A percentile compares a stretch with the other conserved stretches of the same genome.
Conservation (phyloP, 306 rosid species). For the Prunus fruticosa region DNA sequence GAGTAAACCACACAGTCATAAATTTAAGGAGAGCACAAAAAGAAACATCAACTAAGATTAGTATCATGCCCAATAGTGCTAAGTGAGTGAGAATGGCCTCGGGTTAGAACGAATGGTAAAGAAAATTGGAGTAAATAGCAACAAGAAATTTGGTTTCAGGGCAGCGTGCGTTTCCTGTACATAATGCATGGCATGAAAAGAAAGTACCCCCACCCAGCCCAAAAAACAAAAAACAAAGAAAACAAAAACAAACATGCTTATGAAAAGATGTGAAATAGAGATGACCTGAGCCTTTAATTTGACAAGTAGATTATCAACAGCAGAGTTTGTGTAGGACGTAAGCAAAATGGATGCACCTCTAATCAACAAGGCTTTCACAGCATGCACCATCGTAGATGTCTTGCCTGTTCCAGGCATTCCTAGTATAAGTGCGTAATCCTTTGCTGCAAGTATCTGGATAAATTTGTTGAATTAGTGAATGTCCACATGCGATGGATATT, state of each 20-base stretch:
- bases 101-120: neutral
- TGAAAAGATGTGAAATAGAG: constrained; percentile 7
- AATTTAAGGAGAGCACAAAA: neutral
- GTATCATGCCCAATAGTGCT: neutral
- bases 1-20: neutral
- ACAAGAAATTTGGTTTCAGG: neutral
- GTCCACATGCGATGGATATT: neutral
- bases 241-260: neutral
- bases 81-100: no score
- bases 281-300: constrained; percentile 83
- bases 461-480: constrained; percentile 6
- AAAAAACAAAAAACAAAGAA: neutral
- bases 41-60: neutral
- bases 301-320: constrained; percentile 91
- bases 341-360: constrained; percentile 92
- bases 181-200: neutral
- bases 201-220: neutral
- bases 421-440: constrained; percentile 87
- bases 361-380: constrained; percentile 87
- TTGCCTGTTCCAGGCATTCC: constrained; percentile 99
- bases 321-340: constrained; percentile 90
- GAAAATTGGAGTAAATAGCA: neutral
- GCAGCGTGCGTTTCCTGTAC: neutral
- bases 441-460: constrained; percentile 79
- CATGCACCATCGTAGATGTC: constrained; percentile 97